phyloP scores from a whole-genome alignment of 345 rosid species.

The Populus davidiana region DNA sequence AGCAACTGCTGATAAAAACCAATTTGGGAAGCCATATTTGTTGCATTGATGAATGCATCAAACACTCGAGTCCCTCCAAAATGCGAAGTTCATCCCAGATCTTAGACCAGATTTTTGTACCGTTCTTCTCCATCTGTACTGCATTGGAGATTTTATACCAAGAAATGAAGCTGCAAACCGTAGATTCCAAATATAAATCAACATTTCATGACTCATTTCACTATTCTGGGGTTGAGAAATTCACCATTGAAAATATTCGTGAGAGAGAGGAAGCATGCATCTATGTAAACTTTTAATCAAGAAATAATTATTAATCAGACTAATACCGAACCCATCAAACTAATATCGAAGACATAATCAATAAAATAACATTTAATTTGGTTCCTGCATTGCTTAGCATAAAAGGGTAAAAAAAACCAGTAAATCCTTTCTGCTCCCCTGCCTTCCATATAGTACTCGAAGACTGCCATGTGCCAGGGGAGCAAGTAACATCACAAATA shows the following conservation, averaged over 20 bases:
- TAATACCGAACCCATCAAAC: no score
- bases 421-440: no score
- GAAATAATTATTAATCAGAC: no score
- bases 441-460: no score
- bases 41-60: constrained; percentile 35
- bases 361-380: no score
- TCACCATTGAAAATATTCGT: neutral
- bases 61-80: constrained; percentile 85
- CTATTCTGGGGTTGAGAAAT: neutral
- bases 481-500: no score
- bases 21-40: constrained; percentile 79
- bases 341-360: no score
- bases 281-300: constrained; percentile 34
- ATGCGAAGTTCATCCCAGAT: constrained; percentile 74
- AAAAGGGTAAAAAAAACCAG: no score
- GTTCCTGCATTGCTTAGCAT: no score
- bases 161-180: constrained; percentile 51
- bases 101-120: constrained; percentile 21
- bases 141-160: constrained; percentile 63
- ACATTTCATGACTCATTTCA: neutral
- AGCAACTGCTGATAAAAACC: constrained; percentile 39
- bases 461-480: no score
- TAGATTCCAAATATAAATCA: neutral
- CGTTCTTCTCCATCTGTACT: constrained; percentile 47
- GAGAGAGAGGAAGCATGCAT: constrained; percentile 14